Conservation (phyloP, 768 basidiomycete genomes). For the Kwoniella sp. region DNA sequence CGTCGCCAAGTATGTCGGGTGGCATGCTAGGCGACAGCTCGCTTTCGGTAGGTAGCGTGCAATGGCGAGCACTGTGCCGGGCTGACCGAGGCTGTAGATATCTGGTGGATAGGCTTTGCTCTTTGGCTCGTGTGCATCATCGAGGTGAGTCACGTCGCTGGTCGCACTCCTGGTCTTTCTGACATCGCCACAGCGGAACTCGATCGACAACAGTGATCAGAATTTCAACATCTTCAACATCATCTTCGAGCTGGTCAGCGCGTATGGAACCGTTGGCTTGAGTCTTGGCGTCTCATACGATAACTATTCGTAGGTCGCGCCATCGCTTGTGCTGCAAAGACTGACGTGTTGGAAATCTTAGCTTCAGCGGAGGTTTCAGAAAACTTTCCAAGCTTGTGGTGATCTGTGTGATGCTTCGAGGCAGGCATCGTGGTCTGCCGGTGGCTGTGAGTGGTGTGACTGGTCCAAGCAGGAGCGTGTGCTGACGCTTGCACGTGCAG, state of each 20-base stretch:
- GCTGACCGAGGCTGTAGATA: conserved; percentile 58
- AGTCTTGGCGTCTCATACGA: conserved; percentile 77
- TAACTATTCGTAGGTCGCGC: conserved; percentile 13
- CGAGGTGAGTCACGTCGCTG: conserved; percentile 59
- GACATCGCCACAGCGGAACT: conserved; percentile 54
- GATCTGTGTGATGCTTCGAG: conserved; percentile 85
- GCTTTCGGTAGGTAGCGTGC: conserved; percentile 65
- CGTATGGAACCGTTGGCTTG: conserved; percentile 62
- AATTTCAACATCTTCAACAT: conserved; percentile 81
- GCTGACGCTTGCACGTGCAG: conserved; percentile 8
- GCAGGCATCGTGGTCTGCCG: conserved; percentile 70
- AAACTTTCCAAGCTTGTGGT: conserved; percentile 83
- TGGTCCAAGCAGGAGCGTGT: background rate
- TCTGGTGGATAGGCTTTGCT: conserved; percentile 90
- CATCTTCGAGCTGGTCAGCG: conserved; percentile 48
- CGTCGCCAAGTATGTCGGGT: conserved; percentile 49
- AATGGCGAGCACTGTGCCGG: background rate
- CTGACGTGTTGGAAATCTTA: conserved; percentile 49
- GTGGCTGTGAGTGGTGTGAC: conserved; percentile 33
- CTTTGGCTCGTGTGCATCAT: conserved; percentile 88
- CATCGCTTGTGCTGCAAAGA: background rate
- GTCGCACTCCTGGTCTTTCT: background rate
- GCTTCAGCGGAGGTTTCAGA: conserved; percentile 71
- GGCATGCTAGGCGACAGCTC: conserved; percentile 60
- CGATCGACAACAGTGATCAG: conserved; percentile 58